Conservation (phyloP, 2,329 filamentous ascomycete species). For the Beauveria asiatica region DNA sequence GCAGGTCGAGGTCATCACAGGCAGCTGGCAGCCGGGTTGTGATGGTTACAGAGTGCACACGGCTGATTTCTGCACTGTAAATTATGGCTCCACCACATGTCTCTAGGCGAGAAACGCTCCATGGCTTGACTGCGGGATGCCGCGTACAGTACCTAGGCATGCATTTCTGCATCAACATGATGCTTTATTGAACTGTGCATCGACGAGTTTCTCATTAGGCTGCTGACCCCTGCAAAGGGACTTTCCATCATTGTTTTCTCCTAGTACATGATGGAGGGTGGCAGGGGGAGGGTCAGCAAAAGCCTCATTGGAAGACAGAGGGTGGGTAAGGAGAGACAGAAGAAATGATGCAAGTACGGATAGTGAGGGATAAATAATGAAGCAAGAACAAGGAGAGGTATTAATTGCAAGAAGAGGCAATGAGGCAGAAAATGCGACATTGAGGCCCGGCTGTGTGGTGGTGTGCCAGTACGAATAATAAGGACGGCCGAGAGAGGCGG, state of each 20-base stretch:
- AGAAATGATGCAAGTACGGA: neutral
- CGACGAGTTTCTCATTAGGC: neutral
- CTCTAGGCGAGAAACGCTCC: neutral
- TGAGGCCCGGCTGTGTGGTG: neutral
- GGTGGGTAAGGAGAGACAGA: neutral
- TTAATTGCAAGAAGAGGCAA: neutral
- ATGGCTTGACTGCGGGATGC: neutral
- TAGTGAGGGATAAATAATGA: conserved; percentile 1
- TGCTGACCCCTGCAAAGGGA: neutral
- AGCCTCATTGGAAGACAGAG: conserved; percentile 4
- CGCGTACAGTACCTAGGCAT: neutral
- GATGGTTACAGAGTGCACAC: neutral
- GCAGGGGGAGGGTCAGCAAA: conserved; percentile 5
- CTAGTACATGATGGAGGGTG: neutral
- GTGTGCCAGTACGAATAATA: neutral
- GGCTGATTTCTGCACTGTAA: neutral
- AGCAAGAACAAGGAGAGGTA: neutral
- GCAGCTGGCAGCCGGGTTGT: neutral
- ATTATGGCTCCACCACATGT: neutral
- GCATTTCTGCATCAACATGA: neutral
- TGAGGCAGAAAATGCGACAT: neutral
- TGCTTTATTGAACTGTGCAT: neutral
- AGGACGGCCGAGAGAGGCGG: neutral
- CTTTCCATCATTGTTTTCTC: neutral
- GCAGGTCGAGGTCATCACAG: neutral